These are phyloP conservation scores for Orbilia blumenaviensis DNA, from an alignment of 2,329 filamentous ascomycete genomes.

Conservation along the genomic window DNA sequence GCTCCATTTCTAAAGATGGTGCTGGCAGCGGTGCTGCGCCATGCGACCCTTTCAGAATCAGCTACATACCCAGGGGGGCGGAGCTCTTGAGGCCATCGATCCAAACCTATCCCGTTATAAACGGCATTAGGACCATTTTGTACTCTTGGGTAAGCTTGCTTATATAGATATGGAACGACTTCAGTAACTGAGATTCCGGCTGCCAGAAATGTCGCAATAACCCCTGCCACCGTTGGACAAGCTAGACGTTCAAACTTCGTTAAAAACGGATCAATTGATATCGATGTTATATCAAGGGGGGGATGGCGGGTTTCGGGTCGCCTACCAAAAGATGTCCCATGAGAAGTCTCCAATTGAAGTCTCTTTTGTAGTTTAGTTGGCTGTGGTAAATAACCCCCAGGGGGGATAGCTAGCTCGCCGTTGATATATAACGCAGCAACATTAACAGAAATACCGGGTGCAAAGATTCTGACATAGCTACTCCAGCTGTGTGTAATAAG, in stretches of 20 bases:
- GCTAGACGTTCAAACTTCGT: too few species aligned
- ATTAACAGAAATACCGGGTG: not conserved
- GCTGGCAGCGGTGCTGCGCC: not conserved
- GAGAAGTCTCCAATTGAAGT: not conserved
- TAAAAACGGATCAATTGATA: too few species aligned
- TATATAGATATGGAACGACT: not conserved
- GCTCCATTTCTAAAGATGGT: not conserved
- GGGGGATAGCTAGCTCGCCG: not conserved
- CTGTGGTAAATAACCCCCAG: not conserved
- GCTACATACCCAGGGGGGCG: constrained; percentile 4
- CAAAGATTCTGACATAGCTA: not conserved
- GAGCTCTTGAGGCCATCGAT: not conserved
- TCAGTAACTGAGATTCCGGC: not conserved
- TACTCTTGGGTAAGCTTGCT: not conserved
- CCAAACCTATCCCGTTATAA: constrained; percentile 17
- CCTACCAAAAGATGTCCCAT: not conserved
- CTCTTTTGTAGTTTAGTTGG: not conserved
- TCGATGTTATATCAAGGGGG: too few species aligned
- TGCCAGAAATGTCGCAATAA: not conserved
- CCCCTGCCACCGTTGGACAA: not conserved
- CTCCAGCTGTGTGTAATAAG: not conserved
- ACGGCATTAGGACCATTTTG: not conserved
- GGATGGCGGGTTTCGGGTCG: not conserved
- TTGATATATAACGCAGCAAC: not conserved
- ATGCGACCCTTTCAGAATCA: not conserved